phyloP scores from a whole-genome alignment of 768 basidiomycete genomes.

The Mycena metata region DNA sequence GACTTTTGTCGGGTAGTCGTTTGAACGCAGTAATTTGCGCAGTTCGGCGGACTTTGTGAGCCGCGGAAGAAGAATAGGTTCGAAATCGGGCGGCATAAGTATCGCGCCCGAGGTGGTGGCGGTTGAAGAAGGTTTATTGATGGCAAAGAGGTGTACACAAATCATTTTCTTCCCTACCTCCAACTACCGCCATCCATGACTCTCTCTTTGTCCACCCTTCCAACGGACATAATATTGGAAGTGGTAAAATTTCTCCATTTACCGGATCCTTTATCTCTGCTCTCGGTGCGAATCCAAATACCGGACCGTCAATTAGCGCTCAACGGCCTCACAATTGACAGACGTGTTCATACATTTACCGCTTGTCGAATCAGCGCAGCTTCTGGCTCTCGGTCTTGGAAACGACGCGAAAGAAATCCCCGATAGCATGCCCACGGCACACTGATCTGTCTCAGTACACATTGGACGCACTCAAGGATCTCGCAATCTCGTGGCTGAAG shows the following conservation, averaged over 20 bases:
- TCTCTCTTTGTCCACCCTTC: not conserved
- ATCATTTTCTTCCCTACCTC: too few species aligned
- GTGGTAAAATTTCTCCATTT: not conserved
- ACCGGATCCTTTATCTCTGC: slow-evolving; percentile 2
- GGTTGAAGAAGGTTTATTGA: too few species aligned
- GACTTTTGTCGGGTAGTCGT: not conserved
- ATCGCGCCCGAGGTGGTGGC: not conserved
- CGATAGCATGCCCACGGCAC: slow-evolving; percentile 22
- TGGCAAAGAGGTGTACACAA: too few species aligned
- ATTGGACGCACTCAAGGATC: slow-evolving; percentile 19
- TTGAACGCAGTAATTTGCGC: not conserved
- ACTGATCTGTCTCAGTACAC: slow-evolving; percentile 22
- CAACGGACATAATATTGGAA: slow-evolving; percentile 3
- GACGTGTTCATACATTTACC: too few species aligned
- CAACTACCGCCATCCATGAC: too few species aligned
- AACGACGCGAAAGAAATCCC: slow-evolving; percentile 11
- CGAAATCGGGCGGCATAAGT: not conserved
- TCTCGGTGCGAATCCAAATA: not conserved
- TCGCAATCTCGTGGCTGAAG: slow-evolving; percentile 14
- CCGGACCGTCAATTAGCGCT: too few species aligned
- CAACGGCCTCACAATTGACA: too few species aligned
- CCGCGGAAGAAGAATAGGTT: slow-evolving; percentile 34
- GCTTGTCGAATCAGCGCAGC: too few species aligned
- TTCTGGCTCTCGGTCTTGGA: slow-evolving; percentile 8
- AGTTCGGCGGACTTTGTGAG: not conserved